phyloP scores from a whole-genome alignment of 1,139 yeast genomes.

The Taphrina pruni region DNA sequence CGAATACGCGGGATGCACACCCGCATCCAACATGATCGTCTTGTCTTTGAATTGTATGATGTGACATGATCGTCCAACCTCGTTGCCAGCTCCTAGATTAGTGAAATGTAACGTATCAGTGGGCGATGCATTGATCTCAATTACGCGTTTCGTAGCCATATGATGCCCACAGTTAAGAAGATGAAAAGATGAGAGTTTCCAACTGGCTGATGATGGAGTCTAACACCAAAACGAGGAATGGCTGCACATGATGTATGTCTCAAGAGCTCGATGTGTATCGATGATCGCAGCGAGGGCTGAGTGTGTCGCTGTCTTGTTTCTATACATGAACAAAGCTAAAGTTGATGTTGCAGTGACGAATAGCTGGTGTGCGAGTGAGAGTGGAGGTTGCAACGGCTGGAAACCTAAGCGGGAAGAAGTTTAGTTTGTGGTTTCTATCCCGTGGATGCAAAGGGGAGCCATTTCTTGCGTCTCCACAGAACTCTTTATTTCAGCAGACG shows the following conservation, averaged over 20 bases:
- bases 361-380: too few relatives aligned
- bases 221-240: too few relatives aligned
- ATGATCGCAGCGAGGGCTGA: too few relatives aligned
- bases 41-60: slow-evolving; percentile 90
- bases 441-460: background rate
- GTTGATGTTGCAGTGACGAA: too few relatives aligned
- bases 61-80: slow-evolving; percentile 96
- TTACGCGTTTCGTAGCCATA: slow-evolving; percentile 35
- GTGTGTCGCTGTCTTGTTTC: too few relatives aligned
- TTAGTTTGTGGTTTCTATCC: slow-evolving; percentile 3
- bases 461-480: slow-evolving; percentile 2
- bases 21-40: slow-evolving; percentile 97
- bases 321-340: too few relatives aligned
- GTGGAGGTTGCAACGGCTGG: background rate
- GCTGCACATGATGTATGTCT: background rate
- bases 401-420: background rate
- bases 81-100: slow-evolving; percentile 99
- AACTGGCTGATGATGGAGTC: too few relatives aligned
- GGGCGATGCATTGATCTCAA: slow-evolving; percentile 25
- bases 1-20: slow-evolving; percentile 92
- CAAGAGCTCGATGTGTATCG: too few relatives aligned
- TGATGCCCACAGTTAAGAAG: background rate
- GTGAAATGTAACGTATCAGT: slow-evolving; percentile 66
- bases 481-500: background rate
- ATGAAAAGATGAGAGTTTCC: too few relatives aligned